A percentile compares a stretch with the other conserved stretches of the same genome.
These are phyloP conservation scores for Fusarium sp. DNA, from an alignment of 2,329 filamentous ascomycete genomes.

Conservation along the genomic window DNA sequence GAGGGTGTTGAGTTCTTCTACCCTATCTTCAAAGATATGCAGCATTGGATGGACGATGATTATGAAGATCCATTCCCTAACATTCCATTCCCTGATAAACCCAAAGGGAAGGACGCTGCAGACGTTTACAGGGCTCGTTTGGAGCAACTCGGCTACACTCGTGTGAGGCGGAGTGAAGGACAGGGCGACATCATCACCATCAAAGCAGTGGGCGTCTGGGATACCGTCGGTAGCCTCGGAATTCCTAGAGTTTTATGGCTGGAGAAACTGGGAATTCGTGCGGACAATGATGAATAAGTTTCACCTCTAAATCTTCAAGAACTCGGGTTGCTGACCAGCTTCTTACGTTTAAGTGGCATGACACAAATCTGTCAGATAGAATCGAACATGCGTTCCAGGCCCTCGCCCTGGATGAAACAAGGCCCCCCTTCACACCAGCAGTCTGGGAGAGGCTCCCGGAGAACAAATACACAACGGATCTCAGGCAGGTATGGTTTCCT, in stretches of 20 bases:
- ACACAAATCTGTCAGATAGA: conserved; percentile 61
- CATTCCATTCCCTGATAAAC: conserved; percentile 59
- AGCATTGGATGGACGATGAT: conserved; percentile 58
- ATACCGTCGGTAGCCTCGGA: conserved; percentile 55
- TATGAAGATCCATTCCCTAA: conserved; percentile 59
- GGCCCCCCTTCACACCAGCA: conserved; percentile 63
- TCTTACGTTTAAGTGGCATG: conserved; percentile 60
- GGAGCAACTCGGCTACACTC: conserved; percentile 55
- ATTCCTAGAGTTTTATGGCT: conserved; percentile 58
- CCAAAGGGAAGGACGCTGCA: conserved; percentile 54
- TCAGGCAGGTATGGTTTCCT: conserved; percentile 71
- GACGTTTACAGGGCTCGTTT: conserved; percentile 56
- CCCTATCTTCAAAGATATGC: conserved; percentile 65
- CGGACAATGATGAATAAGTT: conserved; percentile 58
- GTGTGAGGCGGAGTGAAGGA: conserved; percentile 52
- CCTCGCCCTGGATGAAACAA: conserved; percentile 65
- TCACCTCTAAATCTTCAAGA: neutral
- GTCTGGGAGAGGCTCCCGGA: conserved; percentile 60
- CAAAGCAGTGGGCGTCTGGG: conserved; percentile 58
- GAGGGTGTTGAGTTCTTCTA: conserved; percentile 64
- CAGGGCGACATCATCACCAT: conserved; percentile 56
- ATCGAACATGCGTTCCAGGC: conserved; percentile 69
- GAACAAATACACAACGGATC: conserved; percentile 52
- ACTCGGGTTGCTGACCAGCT: conserved; percentile 43
- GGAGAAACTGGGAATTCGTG: conserved; percentile 56